Evolutionary conservation across 2,329 filamentous ascomycete species (phyloP).

Genomic region (Exophiala sp.): DNA sequence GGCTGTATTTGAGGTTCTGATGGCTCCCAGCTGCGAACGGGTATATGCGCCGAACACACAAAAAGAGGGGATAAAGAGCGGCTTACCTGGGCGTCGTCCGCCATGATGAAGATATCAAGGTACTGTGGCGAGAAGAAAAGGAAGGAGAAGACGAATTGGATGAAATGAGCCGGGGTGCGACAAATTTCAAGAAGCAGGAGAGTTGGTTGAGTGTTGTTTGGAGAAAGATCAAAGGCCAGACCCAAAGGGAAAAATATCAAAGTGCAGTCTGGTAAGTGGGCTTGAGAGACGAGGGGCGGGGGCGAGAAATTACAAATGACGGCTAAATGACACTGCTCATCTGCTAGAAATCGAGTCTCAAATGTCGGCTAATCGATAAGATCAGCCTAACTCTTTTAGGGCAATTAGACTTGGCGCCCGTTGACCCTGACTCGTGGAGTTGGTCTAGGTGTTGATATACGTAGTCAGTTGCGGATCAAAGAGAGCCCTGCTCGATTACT

Average conservation of each 20-base stretch:
- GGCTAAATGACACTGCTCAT: not conserved
- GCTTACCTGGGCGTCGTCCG: conserved; percentile 65
- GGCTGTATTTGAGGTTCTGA: conserved; percentile 26
- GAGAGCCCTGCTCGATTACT: no score
- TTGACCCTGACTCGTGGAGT: not conserved
- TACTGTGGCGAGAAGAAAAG: conserved; percentile 22
- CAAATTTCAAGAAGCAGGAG: conserved; percentile 26
- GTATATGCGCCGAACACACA: conserved; percentile 24
- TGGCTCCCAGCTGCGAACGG: conserved; percentile 25
- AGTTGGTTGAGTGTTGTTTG: conserved; percentile 14
- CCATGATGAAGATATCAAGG: conserved; percentile 50
- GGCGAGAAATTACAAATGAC: not conserved
- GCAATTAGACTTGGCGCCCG: not conserved
- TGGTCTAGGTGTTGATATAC: no score
- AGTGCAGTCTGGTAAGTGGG: conserved; percentile 5
- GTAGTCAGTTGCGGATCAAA: no score
- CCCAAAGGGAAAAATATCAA: conserved; percentile 20
- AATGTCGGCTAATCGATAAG: conserved; percentile 4
- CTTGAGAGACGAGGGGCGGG: not conserved
- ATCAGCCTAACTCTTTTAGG: not conserved
- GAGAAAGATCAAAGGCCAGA: conserved; percentile 17
- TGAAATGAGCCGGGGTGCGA: conserved; percentile 18
- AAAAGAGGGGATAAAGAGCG: conserved; percentile 26
- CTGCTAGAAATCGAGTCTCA: not conserved
- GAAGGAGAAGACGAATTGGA: conserved; percentile 26